Base-by-base conservation (phyloP, 805 yeast genomes). In the Kuraishia piskuri region DNA sequence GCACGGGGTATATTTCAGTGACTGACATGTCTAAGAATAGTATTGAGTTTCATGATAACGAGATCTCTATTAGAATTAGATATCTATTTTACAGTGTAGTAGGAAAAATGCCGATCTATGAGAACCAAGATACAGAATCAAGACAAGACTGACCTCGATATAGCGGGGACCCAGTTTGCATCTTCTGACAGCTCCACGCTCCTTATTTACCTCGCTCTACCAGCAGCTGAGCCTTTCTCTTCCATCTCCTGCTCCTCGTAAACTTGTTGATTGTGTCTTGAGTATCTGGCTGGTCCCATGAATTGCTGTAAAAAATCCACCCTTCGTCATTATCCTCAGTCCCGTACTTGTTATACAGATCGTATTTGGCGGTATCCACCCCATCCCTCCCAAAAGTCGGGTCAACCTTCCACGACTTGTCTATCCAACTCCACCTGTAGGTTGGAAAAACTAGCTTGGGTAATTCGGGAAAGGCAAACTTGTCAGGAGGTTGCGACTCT, bases 361-460 rank as follows among this genome's bases (percentile, higher is more conserved):
- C 40, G 17, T 31, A n/a, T n/a, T 12, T 31, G 17, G n/a, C 40
- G 14, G 9, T 31, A 3, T 31, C 40, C 9, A 31, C 40, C 17
- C 40, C 40, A 31, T 31, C 40, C 17, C 40, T 31, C 14, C 40
- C 40, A 58, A 64, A 73, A 19, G 68, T 73, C 9, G 57, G 46
- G 54, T 80, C 84, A 5, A 78, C 55, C 9, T 61, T 59, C 88
- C 88, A 82, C 2, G 61, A 55, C 14, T 66, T 72, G 51, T 81
- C 86, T 17, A 78, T 54, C 88, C 88, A 82, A 53, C 69, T 73
- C 86, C 86, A 82, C 49, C 67, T 71, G 52, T 74, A 73, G 24
- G 72, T 69, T 14, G 70, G 60, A 7, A 21, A 20, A 20, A 19
- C 26, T 10, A 31, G 71, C 2, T 61, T 57, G 12, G 51, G 49